These are phyloP conservation scores for Metschnikowia santaceciliae DNA, from an alignment of 805 yeast species.

Conservation along the genomic window DNA sequence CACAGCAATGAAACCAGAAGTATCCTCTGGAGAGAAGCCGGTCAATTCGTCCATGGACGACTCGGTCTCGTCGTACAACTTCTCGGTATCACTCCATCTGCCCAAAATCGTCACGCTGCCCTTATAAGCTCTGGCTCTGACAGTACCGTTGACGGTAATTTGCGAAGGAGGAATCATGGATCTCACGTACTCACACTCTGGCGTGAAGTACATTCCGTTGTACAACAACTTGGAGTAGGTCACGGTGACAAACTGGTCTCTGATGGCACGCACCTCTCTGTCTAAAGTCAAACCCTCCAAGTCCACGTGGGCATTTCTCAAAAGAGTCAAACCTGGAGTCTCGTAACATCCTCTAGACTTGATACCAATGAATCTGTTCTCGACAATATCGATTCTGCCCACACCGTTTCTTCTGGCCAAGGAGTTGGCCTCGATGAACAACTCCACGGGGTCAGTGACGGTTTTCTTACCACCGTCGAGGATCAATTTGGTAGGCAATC, in stretches of 20 bases:
- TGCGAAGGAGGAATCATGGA: conserved; percentile 93
- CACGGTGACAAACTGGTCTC: conserved; percentile 95
- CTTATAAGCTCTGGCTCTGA: conserved; percentile 90
- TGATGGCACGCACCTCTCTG: conserved; percentile 94
- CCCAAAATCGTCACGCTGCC: conserved; percentile 83
- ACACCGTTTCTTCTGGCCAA: conserved; percentile 99
- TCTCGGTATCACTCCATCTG: conserved; percentile 93
- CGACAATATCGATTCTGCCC: conserved; percentile 98
- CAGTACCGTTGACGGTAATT: conserved; percentile 91
- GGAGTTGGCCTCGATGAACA: conserved; percentile 88
- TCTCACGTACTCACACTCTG: conserved; percentile 96
- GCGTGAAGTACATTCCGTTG: conserved; percentile 97
- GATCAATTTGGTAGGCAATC: conserved; percentile 79
- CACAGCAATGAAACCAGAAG: conserved; percentile 95
- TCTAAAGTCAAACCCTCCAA: conserved; percentile 95
- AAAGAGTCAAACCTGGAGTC: conserved; percentile 95
- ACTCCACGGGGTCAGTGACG: conserved; percentile 84
- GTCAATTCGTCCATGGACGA: conserved; percentile 99
- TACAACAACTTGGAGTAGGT: conserved; percentile 84
- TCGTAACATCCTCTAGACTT: conserved; percentile 99
- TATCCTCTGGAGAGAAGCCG: conserved; percentile 95
- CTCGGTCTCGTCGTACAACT: conserved; percentile 95
- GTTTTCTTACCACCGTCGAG: conserved; percentile 56
- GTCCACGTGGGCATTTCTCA: conserved; percentile 93
- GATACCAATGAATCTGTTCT: conserved; percentile 97